These are phyloP conservation scores for Sporisorium sorghi DNA, from an alignment of 1,284 basidiomycete species.

Conservation along the genomic window DNA sequence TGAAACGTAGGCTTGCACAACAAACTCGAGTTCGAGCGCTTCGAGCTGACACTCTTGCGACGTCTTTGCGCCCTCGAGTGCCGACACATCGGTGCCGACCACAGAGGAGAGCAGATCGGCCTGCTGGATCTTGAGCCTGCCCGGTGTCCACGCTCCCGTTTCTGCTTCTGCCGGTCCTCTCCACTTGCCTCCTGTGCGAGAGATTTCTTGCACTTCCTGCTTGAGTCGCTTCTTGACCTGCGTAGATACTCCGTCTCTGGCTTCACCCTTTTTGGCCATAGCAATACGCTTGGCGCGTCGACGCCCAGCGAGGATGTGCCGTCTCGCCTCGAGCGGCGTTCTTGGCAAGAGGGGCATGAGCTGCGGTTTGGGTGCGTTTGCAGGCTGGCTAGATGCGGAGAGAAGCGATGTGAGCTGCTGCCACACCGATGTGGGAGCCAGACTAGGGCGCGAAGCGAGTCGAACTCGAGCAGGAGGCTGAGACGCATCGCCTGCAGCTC, in stretches of 20 bases:
- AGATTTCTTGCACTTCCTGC: constrained; percentile 53
- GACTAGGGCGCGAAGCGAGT: constrained; percentile 46
- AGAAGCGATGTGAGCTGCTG: constrained; percentile 20
- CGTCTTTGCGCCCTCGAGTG: constrained; percentile 11
- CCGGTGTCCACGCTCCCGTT: constrained; percentile 29
- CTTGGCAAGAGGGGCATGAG: constrained; percentile 61
- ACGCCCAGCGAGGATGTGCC: constrained; percentile 70
- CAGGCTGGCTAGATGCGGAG: constrained; percentile 4
- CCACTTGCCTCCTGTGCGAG: constrained; percentile 40
- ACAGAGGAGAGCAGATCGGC: constrained; percentile 32
- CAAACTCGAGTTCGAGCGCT: constrained; percentile 48
- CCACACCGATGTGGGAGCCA: constrained; percentile 23
- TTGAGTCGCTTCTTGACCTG: constrained; percentile 56
- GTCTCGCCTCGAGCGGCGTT: constrained; percentile 68
- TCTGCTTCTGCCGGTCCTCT: constrained; percentile 32
- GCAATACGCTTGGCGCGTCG: constrained; percentile 67
- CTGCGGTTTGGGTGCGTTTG: constrained; percentile 46
- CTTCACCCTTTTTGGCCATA: constrained; percentile 52
- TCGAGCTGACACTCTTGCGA: constrained; percentile 42
- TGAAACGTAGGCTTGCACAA: constrained; percentile 41
- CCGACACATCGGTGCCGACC: constrained; percentile 25
- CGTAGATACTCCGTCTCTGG: constrained; percentile 49
- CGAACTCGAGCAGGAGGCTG: constrained; percentile 44
- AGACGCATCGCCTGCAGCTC: constrained; percentile 11
- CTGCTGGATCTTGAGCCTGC: constrained; percentile 32